Base-by-base conservation (phyloP, 108 stramenopile species). In the Stephanodiscus minutulus region DNA sequence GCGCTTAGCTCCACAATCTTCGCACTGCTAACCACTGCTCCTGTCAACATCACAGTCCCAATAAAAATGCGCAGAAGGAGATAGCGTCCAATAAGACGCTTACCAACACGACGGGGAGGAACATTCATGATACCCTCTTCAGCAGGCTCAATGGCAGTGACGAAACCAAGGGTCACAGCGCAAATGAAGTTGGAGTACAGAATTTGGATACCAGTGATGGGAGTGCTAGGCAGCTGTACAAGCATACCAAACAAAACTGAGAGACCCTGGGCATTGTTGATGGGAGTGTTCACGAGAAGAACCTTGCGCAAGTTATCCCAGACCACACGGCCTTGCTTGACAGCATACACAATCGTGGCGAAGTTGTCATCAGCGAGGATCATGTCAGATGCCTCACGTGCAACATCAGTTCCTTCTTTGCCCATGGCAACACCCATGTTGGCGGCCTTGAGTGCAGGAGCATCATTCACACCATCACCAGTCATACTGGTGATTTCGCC, bases 361-460 rank as follows among this genome's bases (percentile, higher is more conserved):
- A 98, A 99, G 92, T 99, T 96, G 78, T 99, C 97, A 73, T 97
- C 96, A 21, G n/a, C n/a, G n/a, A n/a, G n/a, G n/a, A n/a, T n/a
- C n/a, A n/a, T n/a, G n/a, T n/a, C n/a, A n/a, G n/a, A 91, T 28
- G 97, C 97, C 72, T 97, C 92, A 82, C 96, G 93, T 53, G 98
- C 90, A 13, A 98, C 98, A 68, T 96, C 96, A 63, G 96, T 94
- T 68, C 98, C 98, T 83, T 90, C 93, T 74, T 93, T 96, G 50
- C 97, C 98, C 98, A 99, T 99, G 61, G 98, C 98, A 72, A 99
- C 96, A 78, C 98, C 98, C 85, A 99, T 97, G 80, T 98, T 94
- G 18, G 97, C 98, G 66, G 90, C 86, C 87, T 98, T 98, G 15
- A 99, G 83, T 10, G 98, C 97, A 31, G 98, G 98, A 28, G 97